Base-by-base conservation (phyloP, 768 basidiomycete genomes). In the Boletus edulis region DNA sequence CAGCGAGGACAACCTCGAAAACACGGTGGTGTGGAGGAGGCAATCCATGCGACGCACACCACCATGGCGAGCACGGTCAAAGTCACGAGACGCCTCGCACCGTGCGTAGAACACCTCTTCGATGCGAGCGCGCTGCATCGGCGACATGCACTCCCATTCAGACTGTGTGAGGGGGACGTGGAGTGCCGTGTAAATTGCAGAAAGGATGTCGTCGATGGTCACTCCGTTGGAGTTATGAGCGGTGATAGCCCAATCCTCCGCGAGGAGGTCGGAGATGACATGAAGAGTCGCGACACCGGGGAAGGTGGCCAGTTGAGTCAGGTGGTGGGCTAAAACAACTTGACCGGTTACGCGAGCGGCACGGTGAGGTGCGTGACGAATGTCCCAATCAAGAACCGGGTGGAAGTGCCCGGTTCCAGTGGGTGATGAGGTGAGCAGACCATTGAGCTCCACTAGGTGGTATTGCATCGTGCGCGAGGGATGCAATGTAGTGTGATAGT, bases 11-110 rank as follows among this genome's bases (percentile, higher is more conserved):
- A 85, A 65, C n/a, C 83, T 83, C 8, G 75, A 81, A 52, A 84
- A 85, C 46, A 72, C 51, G 14, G 76, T 78, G 47, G 80, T 79
- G 47, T 70, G 67, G 37, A 80, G 71, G 27, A 85, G 56, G 60
- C 73, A 80, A 52, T 85, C 84, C 27, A 76, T 68, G 31, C 81
- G 73, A 59, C 76, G 64, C 2, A 83, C 68, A 6, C 83, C 83
- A 5, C 67, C 64, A 13, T 65, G 62, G 22, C 74, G 75, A 20
- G 72, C 68, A 48, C 52, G 65, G 17, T 62, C 59, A 27, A 76
- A 75, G 52, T 78, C 57, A 6, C 57, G 58, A 3, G 79, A 72
- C 10, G 66, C 62, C 20, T 64, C 67, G 72, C 81, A 83, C 14
- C 83, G 79, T 20, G 66, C 58, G 40, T 81, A 73, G 53, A 79